Evolutionary conservation across 1,139 yeast species (phyloP), one percentile per base, ranked within the genome.

Genomic region (Suhomyces taliae): DNA sequence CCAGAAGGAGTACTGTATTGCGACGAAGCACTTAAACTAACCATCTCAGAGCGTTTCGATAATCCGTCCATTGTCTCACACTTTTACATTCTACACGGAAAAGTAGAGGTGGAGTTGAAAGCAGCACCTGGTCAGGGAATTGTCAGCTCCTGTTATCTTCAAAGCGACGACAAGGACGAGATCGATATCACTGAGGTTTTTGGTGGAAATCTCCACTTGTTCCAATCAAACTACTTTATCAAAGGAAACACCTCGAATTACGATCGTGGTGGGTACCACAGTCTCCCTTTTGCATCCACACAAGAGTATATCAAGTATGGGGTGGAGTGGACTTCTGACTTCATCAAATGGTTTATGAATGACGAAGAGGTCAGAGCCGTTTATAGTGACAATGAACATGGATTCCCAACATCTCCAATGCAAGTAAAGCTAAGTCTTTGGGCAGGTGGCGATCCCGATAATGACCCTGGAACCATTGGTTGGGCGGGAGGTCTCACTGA

Each of bases 161-260:
- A 76, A 54, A 69, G 76, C 49, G 76, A 75, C 50, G 79, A 73
- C 54, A 61, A 70, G 48, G 82, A 77, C 56, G 81, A 76, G 49
- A 74, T 77, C 37, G 81, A 76, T 50, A 56, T 74, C 9, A 72
- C 69, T 26, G 81, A 77, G 48, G 56, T 73, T 32, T 72, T 76
- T 53, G 80, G 81, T 3, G 70, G 72, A 12, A 64, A 68, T 45
- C 59, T 58, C 2, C 60, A 53, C 40, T 65, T 66, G 43, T 67
- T 62, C 49, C 78, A 74, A 50, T 61, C 78, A 19, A 76, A 76
- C 56, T 77, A 60, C 59, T 76, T 76, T 53, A 65, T 72, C 36
- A 74, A 74, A 51, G 81, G 81, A 0, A 71, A 75, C 47, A 62
- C 67, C 8, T 56, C 71, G n/a, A 69, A 66, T 34, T 70, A 74